Evolutionary conservation across 2,329 filamentous ascomycete species (phyloP).

Genomic region (Colletotrichum scovillei): DNA sequence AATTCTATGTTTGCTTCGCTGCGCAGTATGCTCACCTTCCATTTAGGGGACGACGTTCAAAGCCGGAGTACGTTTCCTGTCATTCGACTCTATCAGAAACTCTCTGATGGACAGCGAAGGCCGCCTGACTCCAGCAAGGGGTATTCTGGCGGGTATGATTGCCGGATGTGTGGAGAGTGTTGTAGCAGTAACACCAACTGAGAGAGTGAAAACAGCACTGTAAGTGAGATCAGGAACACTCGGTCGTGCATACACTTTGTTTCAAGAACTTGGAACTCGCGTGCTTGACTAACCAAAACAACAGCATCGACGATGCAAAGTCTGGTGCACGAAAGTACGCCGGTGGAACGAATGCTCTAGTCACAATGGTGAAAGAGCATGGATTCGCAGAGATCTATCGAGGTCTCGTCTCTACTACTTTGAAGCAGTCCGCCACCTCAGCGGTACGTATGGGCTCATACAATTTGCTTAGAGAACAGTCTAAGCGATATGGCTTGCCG

Average conservation of each 20-base stretch:
- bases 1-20: background rate
- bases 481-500: conserved; percentile 35
- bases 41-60: conserved; percentile 68
- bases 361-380: conserved; percentile 49
- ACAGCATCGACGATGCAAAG: conserved; percentile 50
- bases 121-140: conserved; percentile 64
- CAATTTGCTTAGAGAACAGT: conserved; percentile 55
- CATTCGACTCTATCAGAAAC: conserved; percentile 74
- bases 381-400: conserved; percentile 56
- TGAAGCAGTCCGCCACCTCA: conserved; percentile 61
- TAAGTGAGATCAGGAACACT: conserved; percentile 36
- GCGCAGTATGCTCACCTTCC: background rate
- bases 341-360: conserved; percentile 46
- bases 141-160: conserved; percentile 72
- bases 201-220: conserved; percentile 75
- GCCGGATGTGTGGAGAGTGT: conserved; percentile 71
- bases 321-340: conserved; percentile 42
- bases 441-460: conserved; percentile 61
- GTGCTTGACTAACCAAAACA: background rate
- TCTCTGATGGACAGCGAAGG: conserved; percentile 66
- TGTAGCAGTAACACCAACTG: conserved; percentile 75
- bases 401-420: conserved; percentile 55
- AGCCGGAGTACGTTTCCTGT: conserved; percentile 74
- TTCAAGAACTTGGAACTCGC: background rate
- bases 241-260: too few species aligned